Percentiles rank a stretch among this genome's conserved stretches.
These are phyloP conservation scores for Corchorus capsularis DNA, from an alignment of 345 rosid genomes.

Conservation along the genomic window DNA sequence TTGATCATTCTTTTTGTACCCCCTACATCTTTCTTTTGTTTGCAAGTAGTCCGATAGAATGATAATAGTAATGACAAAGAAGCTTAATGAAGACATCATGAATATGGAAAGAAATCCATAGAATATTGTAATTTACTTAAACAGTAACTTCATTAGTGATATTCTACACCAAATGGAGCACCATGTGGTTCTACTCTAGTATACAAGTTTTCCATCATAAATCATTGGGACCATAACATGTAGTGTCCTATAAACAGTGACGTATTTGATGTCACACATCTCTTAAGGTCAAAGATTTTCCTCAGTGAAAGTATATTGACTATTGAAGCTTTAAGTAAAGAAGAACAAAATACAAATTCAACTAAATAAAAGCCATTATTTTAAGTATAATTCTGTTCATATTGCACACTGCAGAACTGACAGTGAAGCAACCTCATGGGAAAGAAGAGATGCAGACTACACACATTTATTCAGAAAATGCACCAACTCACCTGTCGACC, in stretches of 20 bases:
- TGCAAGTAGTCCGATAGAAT: not conserved
- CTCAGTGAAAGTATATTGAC: not conserved
- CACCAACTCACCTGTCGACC: conserved; percentile 77
- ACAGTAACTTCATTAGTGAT: not conserved
- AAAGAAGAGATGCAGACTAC: too few species aligned
- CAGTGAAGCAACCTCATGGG: too few species aligned
- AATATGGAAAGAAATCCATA: not conserved
- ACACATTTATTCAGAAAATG: not conserved
- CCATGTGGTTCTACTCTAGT: too few species aligned
- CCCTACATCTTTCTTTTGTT: not conserved
- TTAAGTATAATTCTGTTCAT: too few species aligned
- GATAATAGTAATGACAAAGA: not conserved
- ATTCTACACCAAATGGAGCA: too few species aligned
- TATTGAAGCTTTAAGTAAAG: not conserved
- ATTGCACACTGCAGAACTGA: too few species aligned
- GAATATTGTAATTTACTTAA: not conserved
- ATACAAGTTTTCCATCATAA: too few species aligned
- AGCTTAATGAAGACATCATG: not conserved
- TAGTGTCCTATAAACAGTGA: too few species aligned
- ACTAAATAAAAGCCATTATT: not conserved
- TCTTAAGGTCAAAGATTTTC: not conserved
- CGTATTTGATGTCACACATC: not conserved
- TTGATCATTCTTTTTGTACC: not conserved
- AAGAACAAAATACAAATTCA: not conserved
- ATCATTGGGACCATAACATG: too few species aligned